Conservation (phyloP, 495 filamentous ascomycete species). For the Penicillium ucsense region DNA sequence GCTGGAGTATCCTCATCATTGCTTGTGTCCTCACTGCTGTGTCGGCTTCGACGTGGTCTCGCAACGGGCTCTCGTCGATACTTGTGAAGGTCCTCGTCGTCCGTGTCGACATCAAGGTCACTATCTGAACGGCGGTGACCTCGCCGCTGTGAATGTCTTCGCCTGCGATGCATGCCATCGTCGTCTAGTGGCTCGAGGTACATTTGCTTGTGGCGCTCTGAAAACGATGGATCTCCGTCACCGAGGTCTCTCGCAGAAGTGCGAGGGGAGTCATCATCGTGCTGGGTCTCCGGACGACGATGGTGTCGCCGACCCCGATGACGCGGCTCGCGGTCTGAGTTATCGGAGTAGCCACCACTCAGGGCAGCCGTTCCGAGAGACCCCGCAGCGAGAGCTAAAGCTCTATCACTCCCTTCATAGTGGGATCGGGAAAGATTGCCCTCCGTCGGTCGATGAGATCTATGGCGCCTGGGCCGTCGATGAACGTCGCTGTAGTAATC, state of each 20-base stretch:
- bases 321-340: constrained; percentile 25
- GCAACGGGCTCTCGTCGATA: constrained; percentile 24
- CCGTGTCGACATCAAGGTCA: constrained; percentile 24
- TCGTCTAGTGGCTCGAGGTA: constrained; percentile 13
- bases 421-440: constrained; percentile 17
- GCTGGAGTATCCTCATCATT: constrained; percentile 7
- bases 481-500: constrained; percentile 19
- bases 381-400: constrained; percentile 16
- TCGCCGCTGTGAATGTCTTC: constrained; percentile 16
- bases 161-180: constrained; percentile 11
- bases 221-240: not conserved
- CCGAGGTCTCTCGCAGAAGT: constrained; percentile 8
- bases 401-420: constrained; percentile 6
- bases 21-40: constrained; percentile 17
- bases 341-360: constrained; percentile 28
- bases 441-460: constrained; percentile 15
- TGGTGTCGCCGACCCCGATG: constrained; percentile 7
- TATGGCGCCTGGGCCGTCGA: constrained; percentile 17
- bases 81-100: constrained; percentile 31
- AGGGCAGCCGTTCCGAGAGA: constrained; percentile 31
- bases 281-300: constrained; percentile 6
- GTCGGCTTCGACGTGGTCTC: constrained; percentile 12
- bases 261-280: constrained; percentile 6
- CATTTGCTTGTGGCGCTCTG: constrained; percentile 10
- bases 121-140: constrained; percentile 14